Conservation (phyloP, 1,139 yeast species). For the Meyerozyma carpophila region DNA sequence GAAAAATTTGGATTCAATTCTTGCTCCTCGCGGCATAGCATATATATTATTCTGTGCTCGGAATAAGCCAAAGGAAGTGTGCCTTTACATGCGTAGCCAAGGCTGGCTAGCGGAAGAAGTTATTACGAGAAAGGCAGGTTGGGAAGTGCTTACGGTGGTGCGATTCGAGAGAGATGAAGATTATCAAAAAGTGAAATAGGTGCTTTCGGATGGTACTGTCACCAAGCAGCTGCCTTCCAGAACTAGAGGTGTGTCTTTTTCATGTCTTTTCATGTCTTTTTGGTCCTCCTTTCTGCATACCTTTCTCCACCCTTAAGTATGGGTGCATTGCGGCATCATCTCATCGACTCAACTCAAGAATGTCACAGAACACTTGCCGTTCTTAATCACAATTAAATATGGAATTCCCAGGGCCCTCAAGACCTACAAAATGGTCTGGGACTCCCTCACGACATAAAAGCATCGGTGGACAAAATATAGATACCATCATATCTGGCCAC, state of each 20-base stretch:
- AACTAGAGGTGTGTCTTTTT: no score
- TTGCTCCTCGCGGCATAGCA: slow-evolving; percentile 63
- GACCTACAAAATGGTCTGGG: slow-evolving; percentile 41
- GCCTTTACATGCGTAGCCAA: slow-evolving; percentile 34
- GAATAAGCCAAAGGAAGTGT: slow-evolving; percentile 67
- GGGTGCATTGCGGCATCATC: background rate
- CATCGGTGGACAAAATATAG: slow-evolving; percentile 26
- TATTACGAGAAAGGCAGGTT: slow-evolving; percentile 77
- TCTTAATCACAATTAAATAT: background rate
- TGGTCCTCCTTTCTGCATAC: background rate
- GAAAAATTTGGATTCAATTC: slow-evolving; percentile 38
- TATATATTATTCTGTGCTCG: slow-evolving; percentile 83
- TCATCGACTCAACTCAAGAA: background rate
- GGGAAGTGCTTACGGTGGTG: slow-evolving; percentile 86
- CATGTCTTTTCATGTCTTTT: no score
- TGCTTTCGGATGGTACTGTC: no score
- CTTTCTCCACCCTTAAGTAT: background rate
- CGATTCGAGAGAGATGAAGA: slow-evolving; percentile 27
- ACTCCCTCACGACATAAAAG: slow-evolving; percentile 26
- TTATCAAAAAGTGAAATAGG: background rate
- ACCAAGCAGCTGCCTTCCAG: no score
- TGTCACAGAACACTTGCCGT: background rate
- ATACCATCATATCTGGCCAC: slow-evolving; percentile 43
- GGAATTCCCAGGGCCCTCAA: background rate
- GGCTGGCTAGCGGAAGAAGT: slow-evolving; percentile 56